A percentile compares a stretch with the other conserved stretches of the same genome.
phyloP scores from a whole-genome alignment of 1,139 yeast genomes.

The Yamadazyma atlantica region DNA sequence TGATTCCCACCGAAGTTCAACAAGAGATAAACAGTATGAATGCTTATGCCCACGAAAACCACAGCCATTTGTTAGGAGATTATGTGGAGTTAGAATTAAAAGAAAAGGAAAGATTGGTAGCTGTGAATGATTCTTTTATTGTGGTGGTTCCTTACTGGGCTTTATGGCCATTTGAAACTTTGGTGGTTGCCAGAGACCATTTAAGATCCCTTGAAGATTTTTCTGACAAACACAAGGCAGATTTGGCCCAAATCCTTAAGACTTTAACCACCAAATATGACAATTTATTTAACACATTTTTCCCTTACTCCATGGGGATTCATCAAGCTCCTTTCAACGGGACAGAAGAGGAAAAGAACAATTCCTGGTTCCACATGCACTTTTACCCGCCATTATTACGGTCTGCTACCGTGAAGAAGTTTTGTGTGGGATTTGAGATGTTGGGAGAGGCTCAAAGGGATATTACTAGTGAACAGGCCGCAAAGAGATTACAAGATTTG shows the following conservation, averaged over 20 bases:
- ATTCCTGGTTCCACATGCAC: constrained; percentile 73
- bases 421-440: constrained; percentile 77
- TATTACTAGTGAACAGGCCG: constrained; percentile 75
- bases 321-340: constrained; percentile 67
- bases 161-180: constrained; percentile 77
- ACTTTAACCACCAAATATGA: constrained; percentile 66
- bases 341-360: constrained; percentile 34
- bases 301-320: constrained; percentile 81
- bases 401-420: constrained; percentile 73
- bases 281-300: constrained; percentile 65
- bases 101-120: constrained; percentile 53
- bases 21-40: constrained; percentile 54
- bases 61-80: constrained; percentile 58
- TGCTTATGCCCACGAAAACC: constrained; percentile 44
- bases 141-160: constrained; percentile 87
- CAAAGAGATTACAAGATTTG: constrained; percentile 51
- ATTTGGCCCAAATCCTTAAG: constrained; percentile 58
- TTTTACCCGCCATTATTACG: constrained; percentile 77
- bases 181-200: constrained; percentile 57
- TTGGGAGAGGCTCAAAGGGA: constrained; percentile 80
- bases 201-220: constrained; percentile 54
- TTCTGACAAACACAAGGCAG: constrained; percentile 46
- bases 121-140: constrained; percentile 60
- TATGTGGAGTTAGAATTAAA: constrained; percentile 60
- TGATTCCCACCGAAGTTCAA: constrained; percentile 68